These are phyloP conservation scores for Scutellaria barbata DNA, from an alignment of 257 asterid genomes.

Conservation along the genomic window DNA sequence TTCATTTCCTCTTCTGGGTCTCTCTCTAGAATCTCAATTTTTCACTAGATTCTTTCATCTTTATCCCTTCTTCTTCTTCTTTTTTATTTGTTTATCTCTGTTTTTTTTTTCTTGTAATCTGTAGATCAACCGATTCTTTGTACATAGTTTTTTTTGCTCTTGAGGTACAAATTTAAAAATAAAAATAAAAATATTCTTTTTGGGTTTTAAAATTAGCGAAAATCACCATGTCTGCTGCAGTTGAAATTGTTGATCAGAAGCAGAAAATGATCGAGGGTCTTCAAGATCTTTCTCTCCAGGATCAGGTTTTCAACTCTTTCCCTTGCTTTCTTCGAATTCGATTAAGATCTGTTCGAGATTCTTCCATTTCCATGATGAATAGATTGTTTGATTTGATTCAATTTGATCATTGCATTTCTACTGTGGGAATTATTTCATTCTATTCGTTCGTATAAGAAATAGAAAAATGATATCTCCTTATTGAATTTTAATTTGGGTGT, in stretches of 20 bases:
- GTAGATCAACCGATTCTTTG: constrained; percentile 34
- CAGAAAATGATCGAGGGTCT: constrained; percentile 43
- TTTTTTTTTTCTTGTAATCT: constrained; percentile 5
- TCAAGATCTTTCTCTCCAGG: constrained; percentile 46
- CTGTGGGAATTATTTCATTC: background rate
- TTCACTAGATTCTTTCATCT: constrained; percentile 47
- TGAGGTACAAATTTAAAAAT: constrained; percentile 7
- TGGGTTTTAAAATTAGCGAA: constrained; percentile 27
- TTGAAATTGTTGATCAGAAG: constrained; percentile 45
- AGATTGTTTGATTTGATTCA: constrained; percentile 12
- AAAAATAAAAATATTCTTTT: constrained; percentile 18
- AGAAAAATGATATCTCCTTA: background rate
- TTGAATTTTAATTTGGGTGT: background rate
- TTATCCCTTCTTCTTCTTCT: background rate
- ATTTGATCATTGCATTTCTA: background rate
- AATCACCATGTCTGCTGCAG: constrained; percentile 52
- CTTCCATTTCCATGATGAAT: background rate
- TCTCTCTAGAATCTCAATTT: constrained; percentile 47
- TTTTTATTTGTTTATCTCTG: background rate
- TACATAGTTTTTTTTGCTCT: constrained; percentile 2
- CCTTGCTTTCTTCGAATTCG: background rate
- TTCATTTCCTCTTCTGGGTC: background rate
- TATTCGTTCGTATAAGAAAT: background rate
- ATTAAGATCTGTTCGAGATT: background rate
- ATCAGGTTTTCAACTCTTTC: constrained; percentile 43